Evolutionary conservation across 2,329 filamentous ascomycete species (phyloP).

Genomic region (Colletotrichum tanaceti): DNA sequence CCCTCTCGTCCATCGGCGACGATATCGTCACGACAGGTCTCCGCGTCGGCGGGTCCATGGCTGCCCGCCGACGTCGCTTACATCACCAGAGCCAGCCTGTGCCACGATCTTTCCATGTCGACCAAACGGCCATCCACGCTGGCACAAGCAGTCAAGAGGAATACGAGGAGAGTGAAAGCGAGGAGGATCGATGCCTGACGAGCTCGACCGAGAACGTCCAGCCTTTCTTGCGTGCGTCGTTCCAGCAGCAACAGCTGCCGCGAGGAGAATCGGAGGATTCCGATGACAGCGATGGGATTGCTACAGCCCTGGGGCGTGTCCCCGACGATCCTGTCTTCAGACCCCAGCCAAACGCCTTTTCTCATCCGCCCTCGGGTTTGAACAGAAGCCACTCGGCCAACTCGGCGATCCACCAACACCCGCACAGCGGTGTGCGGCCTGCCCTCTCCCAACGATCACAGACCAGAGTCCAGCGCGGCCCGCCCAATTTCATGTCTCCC

Average conservation of each 20-base stretch:
- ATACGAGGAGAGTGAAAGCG: slow-evolving; percentile 92
- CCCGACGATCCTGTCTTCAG: slow-evolving; percentile 73
- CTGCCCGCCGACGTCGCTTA: slow-evolving; percentile 67
- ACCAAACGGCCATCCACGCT: slow-evolving; percentile 55
- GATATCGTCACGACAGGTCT: slow-evolving; percentile 93
- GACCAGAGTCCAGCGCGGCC: slow-evolving; percentile 57
- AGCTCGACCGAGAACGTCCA: slow-evolving; percentile 68
- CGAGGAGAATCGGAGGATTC: slow-evolving; percentile 61
- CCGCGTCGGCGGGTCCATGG: slow-evolving; percentile 75
- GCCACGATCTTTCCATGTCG: slow-evolving; percentile 51
- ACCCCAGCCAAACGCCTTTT: slow-evolving; percentile 92
- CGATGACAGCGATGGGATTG: slow-evolving; percentile 76
- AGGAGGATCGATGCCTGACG: slow-evolving; percentile 77
- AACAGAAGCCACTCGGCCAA: slow-evolving; percentile 63
- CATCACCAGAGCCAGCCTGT: slow-evolving; percentile 49
- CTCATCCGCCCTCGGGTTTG: slow-evolving; percentile 75
- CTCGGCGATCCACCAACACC: slow-evolving; percentile 61
- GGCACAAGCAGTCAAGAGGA: slow-evolving; percentile 87
- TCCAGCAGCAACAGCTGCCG: slow-evolving; percentile 45
- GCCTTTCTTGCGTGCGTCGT: slow-evolving; percentile 46
- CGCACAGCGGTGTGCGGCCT: slow-evolving; percentile 62
- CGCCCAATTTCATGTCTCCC: slow-evolving; percentile 76
- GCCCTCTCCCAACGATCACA: slow-evolving; percentile 62
- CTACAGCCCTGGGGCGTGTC: slow-evolving; percentile 78
- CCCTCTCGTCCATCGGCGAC: slow-evolving; percentile 84